These are phyloP conservation scores for Glycyrrhiza uralensis DNA, from an alignment of 306 rosid genomes.

Conservation along the genomic window DNA sequence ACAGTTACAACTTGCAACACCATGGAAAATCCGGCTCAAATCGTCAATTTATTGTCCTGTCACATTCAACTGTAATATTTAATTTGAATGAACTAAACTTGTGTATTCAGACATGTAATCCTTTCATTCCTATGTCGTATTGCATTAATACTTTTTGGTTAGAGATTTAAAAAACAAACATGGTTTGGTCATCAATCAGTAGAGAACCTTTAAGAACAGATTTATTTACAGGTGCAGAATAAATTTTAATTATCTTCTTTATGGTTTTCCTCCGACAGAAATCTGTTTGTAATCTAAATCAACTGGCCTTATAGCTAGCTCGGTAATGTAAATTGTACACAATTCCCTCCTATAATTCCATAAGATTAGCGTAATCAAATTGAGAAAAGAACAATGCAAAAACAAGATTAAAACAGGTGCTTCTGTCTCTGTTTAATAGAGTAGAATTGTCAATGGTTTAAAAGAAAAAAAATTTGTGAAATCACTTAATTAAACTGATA, in stretches of 20 bases:
- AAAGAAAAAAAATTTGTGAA: background rate
- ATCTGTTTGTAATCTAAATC: background rate
- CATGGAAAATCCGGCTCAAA: background rate
- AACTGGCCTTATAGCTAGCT: background rate
- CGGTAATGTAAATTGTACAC: too few species aligned
- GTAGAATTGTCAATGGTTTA: background rate
- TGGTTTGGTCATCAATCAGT: background rate
- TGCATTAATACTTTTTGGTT: background rate
- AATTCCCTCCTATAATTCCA: too few species aligned
- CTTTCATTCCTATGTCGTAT: background rate
- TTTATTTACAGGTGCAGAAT: background rate
- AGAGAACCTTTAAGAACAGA: background rate
- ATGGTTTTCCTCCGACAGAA: background rate
- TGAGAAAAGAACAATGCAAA: background rate
- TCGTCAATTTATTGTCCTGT: constrained; percentile 18
- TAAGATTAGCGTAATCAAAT: background rate
- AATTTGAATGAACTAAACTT: background rate
- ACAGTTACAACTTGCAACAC: constrained; percentile 4
- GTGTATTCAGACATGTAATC: background rate
- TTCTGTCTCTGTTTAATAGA: background rate
- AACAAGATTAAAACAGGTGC: background rate
- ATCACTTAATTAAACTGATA: too few species aligned
- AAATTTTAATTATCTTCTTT: background rate
- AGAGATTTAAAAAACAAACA: background rate
- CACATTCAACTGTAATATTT: constrained; percentile 2